Evolutionary conservation across 345 rosid genomes (phyloP).

Genomic region (Carallia pectinifolia): DNA sequence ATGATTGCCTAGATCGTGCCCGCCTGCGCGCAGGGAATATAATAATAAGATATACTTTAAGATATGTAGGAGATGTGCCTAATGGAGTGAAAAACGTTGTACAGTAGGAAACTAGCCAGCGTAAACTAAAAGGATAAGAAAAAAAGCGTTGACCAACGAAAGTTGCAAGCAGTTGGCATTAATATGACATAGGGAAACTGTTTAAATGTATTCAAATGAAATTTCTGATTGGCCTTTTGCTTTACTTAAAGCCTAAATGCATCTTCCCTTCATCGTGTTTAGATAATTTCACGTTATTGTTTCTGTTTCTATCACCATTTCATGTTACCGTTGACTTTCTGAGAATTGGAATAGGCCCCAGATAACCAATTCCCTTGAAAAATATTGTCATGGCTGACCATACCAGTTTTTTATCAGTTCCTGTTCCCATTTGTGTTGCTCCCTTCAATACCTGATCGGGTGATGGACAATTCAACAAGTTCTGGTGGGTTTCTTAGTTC

Average conservation of each 20-base stretch:
- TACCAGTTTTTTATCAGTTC: slow-evolving; percentile 6
- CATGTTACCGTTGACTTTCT: slow-evolving; percentile 46
- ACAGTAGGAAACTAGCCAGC: background rate
- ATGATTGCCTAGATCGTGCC: background rate
- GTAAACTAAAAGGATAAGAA: background rate
- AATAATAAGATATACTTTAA: background rate
- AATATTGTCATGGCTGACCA: slow-evolving; percentile 36
- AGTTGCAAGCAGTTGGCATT: background rate
- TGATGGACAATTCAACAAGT: slow-evolving; percentile 24
- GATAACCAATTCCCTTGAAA: slow-evolving; percentile 15
- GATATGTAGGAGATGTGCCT: background rate
- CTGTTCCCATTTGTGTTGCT: background rate
- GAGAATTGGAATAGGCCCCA: background rate
- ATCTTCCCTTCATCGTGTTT: slow-evolving; percentile 4
- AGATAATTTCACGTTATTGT: no score
- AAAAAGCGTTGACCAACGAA: slow-evolving; percentile 24
- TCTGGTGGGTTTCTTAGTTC: slow-evolving; percentile 18
- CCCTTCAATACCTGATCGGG: background rate
- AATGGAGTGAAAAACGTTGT: background rate
- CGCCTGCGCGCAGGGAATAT: background rate
- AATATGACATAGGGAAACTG: background rate
- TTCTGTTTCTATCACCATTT: background rate
- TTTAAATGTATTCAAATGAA: slow-evolving; percentile 14
- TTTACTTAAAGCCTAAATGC: slow-evolving; percentile 16
- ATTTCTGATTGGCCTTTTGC: background rate